Evolutionary conservation across 169 alveolate species (phyloP), one percentile per base, ranked within the genome.

Genomic region (Cryptosporidium sp.): DNA sequence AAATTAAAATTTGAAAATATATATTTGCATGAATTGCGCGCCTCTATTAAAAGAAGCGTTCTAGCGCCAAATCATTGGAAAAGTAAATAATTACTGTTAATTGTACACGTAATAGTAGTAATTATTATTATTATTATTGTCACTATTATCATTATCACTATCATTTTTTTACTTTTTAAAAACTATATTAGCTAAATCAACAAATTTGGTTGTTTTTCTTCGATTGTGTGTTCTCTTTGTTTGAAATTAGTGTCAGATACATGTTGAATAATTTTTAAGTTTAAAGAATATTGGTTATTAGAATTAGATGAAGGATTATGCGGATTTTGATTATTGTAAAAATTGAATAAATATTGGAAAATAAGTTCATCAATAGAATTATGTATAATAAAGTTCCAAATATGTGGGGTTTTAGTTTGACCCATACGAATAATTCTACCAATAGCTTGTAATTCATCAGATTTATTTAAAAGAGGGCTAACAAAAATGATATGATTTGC

Each of bases 371-470:
- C 89, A 16, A 80, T 51, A 4, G 89, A 80, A 26, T 80, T 23
- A 10, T 60, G 42, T 16, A 80, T 67, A 10, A 80, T 31, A n/a
- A 80, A 80, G 29, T 65, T 44, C 95, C 95, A 92, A 23, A 92
- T 86, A 62, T 91, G 92, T 12, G 94, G 91, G 14, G 75, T 93
- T 23, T 72, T 85, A 2, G 58, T 86, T 80, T 92, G 95, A 5
- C 92, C 94, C 93, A 92, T 91, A 14, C 95, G 33, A 35, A 84
- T 80, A 51, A 92, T 85, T n/a, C 95, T 72, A 4, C 93, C 95
- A 37, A 92, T 61, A 31, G 95, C 94, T 52, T 92, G 95, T 26
- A 73, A 71, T 61, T 92, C 95, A 29, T 85, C 95, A 4, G 95
- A 91, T 26, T 60, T 51, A 67, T 80, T 71, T 2, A 92, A 51